Base-by-base conservation (phyloP, 2,329 filamentous ascomycete genomes). In the Fusarium sp. region DNA sequence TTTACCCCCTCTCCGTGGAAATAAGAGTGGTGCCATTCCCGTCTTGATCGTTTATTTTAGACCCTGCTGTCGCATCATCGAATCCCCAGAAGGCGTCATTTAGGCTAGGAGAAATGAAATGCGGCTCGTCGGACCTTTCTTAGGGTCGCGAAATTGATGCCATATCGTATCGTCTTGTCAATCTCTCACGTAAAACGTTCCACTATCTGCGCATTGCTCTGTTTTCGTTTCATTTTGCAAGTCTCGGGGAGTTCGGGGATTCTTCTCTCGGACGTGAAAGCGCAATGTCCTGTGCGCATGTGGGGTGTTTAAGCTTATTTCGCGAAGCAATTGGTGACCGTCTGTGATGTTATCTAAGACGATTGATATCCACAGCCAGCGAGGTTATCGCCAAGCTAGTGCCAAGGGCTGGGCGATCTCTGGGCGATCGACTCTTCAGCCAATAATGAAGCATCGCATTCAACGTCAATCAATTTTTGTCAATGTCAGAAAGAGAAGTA, bases 241-340 rank as follows among this genome's bases (percentile, higher is more conserved):
- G 11, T 32, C 26, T 60, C 69, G 69, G 72, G 69, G 72, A 77
- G 63, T 75, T 73, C 59, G 54, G 64, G 66, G 75, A 68, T 48
- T 28, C 18, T 32, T 54, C 41, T 39, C 48, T 41, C 20, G 28
- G 28, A 24, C 32, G 26, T 9, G 24, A 67, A n/a, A 51, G 34
- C 20, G 10, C 24, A 45, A 42, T 28, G 54, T 26, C 22, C 45
- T 58, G 51, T 54, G 50, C 58, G 28, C 5, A 54, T 34, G 66
- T 70, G 51, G 66, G 41, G 24, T 36, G 22, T 63, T 75, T 77
- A 77, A 76, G 74, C 74, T 76, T 75, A 77, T 76, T 75, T 36
- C 42, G 34, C 42, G 48, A 45, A 61, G 13, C 51, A 55, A 41
- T 44, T 63, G 42, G 32, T 26, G 42, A 62, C 22, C 24, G 26